A percentile compares a stretch with the other conserved stretches of the same genome.
Conservation (phyloP, 2,329 filamentous ascomycete species). For the Aspergillus tamarii region DNA sequence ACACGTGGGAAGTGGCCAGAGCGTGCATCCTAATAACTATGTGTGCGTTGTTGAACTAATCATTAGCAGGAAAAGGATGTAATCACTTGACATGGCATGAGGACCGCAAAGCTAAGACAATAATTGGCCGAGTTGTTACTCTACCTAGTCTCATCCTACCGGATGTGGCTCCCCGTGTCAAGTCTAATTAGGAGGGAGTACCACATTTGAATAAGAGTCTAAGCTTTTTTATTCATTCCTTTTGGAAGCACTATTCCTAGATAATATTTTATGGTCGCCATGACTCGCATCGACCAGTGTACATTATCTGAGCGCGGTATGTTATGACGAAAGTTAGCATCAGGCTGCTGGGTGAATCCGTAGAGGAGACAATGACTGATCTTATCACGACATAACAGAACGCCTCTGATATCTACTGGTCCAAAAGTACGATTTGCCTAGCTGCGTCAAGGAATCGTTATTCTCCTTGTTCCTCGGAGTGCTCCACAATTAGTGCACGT, state of each 20-base stretch:
- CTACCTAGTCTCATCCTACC: background rate
- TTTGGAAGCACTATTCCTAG: background rate
- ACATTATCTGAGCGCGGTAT: too few species aligned
- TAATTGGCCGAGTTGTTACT: too few species aligned
- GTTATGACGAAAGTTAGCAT: background rate
- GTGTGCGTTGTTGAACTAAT: background rate
- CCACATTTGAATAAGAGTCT: accelerated
- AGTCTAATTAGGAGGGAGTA: background rate
- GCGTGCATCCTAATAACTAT: too few species aligned
- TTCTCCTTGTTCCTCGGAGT: background rate
- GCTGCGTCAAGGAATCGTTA: background rate
- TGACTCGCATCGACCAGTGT: too few species aligned
- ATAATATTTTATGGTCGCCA: background rate
- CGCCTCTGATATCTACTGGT: too few species aligned
- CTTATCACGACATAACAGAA: too few species aligned
- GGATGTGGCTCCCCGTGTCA: background rate
- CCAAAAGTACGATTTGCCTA: too few species aligned
- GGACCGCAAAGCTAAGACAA: too few species aligned
- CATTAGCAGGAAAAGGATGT: too few species aligned
- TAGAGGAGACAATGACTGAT: too few species aligned
- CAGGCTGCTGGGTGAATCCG: too few species aligned
- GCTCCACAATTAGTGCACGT: background rate
- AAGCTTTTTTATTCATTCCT: background rate
- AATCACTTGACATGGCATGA: too few species aligned
- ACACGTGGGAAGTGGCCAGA: background rate